Evolutionary conservation across 2,329 filamentous ascomycete species (phyloP), one percentile per base, ranked within the genome.

Genomic region (Pyricularia sp.): DNA sequence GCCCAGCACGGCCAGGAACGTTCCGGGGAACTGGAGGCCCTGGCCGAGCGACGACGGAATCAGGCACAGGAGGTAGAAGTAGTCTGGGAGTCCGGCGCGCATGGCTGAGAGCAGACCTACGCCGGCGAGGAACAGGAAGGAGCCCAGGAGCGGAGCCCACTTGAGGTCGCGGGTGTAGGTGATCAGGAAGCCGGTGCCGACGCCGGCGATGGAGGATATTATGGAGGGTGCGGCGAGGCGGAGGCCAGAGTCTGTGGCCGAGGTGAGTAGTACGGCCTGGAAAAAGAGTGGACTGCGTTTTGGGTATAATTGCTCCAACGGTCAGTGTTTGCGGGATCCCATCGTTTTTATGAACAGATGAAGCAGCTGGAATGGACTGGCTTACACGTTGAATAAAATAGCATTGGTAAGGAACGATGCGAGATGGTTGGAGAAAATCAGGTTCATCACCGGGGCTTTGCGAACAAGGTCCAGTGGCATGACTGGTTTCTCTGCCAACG

Each of bases 221-320:
- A 88, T 72, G 0, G 88, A 87, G 4, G 89, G 88, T 7, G 89
- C 81, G 25, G 92, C 84, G 68, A 94, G 88, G 63, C 88, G 86
- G 31, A 93, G 84, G n/a, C 91, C 91, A 0, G 91, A 92, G 28
- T 83, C 81, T 0, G 91, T 92, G 20, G 91, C 88, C 6, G 83
- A 85, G 69, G 89, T 88, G 67, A 91, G 83, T 65, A 92, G 87
- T 30, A 92, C 90, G 55, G 88, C 90, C 76, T 92, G 90, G 79
- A 92, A 93, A 80, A 90, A 94, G 9, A 94, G 81, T 0, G 91
- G 91, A 6, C 87, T 87, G 72, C 30, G 23, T 3, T 63, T 36
- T 26, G 59, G 59, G 9, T 14, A 4, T 59, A 6, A 3, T 61
- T 30, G 2, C 12, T 14, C 12, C 5, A 33, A 28, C 26, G 59